Base-by-base conservation (phyloP, 148 eudicot species). In the Rhododendron mucronatum region DNA sequence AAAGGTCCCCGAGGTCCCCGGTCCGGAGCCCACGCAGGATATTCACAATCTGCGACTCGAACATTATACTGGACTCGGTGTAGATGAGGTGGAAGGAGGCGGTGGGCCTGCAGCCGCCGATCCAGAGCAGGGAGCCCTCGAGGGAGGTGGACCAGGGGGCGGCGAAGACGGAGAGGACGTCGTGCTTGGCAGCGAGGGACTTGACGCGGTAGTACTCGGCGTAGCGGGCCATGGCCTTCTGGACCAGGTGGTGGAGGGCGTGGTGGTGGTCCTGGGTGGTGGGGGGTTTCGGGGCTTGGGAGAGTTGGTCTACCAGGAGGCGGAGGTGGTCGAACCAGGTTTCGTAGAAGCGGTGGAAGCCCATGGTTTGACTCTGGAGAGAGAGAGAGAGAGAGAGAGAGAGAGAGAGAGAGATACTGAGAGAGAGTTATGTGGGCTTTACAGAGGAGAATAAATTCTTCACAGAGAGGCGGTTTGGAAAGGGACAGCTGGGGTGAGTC, bases 21-120 rank as follows among this genome's bases (percentile, higher is more conserved):
- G 93, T 92, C 30, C 88, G 87, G 7, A 85, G 15, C 0, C 96
- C 97, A 0, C 86, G 89, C 14, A 96, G 89, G 21, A 95, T 96
- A 9, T 94, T 91, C 7, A 87, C 79, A 0, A 96, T 86, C 39
- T 89, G 92, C 41, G 95, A 85, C 87, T 92, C 97, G 28, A 94
- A 95, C 23, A 89, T 86, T n/a, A 92, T 84, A 84, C 94, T 91
- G 9, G 94, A 89, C 88, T 93, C 97, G 2, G 98, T 94, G 87
- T 96, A 95, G 39, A 96, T 71, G 8, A 96, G 87, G 88, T 96
- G 99, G 84, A 94, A 96, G 10, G 89, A 84, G 84, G 98, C 95
- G 89, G 99, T 96, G 89, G 99, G 99, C n/a, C 98, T 83, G 89
- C 96, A 96, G 1, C 97, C 98, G 6, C 88, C 92, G 57, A 92